A percentile compares a stretch with the other conserved stretches of the same genome.
These are phyloP conservation scores for Pseudofabraea citricarpa DNA, from an alignment of 2,329 filamentous ascomycete species.

Conservation along the genomic window DNA sequence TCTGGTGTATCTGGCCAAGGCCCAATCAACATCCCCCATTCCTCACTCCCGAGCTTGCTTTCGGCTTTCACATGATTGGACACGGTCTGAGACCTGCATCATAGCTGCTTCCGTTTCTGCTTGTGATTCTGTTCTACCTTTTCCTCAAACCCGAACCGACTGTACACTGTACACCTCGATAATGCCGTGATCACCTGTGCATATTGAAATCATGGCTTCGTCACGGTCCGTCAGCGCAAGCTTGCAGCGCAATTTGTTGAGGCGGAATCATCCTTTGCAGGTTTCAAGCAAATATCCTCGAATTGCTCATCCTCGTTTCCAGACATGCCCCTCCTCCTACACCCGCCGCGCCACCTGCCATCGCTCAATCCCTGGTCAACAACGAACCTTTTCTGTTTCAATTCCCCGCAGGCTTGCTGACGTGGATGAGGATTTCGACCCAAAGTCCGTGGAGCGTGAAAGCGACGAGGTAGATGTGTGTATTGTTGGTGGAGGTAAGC, in stretches of 20 bases:
- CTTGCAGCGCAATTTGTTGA: slow-evolving; percentile 21
- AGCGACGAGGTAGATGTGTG: slow-evolving; percentile 93
- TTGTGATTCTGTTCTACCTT: neutral
- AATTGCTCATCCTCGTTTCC: slow-evolving; percentile 12
- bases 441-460: slow-evolving; percentile 71
- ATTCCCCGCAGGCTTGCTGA: slow-evolving; percentile 35
- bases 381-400: slow-evolving; percentile 39
- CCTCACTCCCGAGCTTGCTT: neutral
- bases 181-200: slow-evolving; percentile 24
- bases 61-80: neutral
- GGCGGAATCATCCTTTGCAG: slow-evolving; percentile 11
- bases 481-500: slow-evolving; percentile 80
- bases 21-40: no score
- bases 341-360: slow-evolving; percentile 15
- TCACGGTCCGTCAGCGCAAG: slow-evolving; percentile 20
- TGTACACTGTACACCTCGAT: slow-evolving; percentile 3
- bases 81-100: neutral
- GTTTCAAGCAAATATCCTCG: slow-evolving; percentile 10
- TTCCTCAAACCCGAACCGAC: slow-evolving; percentile 4
- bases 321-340: slow-evolving; percentile 11
- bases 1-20: no score
- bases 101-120: neutral
- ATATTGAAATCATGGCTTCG: slow-evolving; percentile 23
- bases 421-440: slow-evolving; percentile 58
- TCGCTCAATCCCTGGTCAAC: slow-evolving; percentile 17